Percentiles rank a stretch among this genome's conserved stretches.
Conservation (phyloP, 176 grass and related monocot species). For the Lolium multiflorum region DNA sequence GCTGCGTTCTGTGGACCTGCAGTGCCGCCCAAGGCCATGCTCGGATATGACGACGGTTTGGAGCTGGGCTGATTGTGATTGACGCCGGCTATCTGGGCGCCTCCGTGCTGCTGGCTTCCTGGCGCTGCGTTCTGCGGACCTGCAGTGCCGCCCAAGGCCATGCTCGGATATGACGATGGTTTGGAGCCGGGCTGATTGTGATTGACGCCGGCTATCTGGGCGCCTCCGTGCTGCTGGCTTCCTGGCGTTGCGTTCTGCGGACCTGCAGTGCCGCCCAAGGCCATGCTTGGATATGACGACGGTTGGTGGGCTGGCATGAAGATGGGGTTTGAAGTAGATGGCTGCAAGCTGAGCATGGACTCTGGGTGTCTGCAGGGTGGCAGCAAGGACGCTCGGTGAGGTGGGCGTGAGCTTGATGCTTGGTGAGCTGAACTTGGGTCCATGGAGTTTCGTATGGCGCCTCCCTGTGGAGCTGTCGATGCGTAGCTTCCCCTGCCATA, state of each 20-base stretch:
- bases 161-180: neutral
- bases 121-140: neutral
- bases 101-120: neutral
- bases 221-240: neutral
- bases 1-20: too few relatives aligned
- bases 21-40: too few relatives aligned
- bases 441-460: neutral
- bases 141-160: neutral
- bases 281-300: neutral
- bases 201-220: neutral
- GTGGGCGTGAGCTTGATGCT: neutral
- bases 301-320: neutral
- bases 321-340: neutral
- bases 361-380: neutral
- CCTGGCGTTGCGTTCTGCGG: conserved; percentile 10
- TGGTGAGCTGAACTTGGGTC: conserved; percentile 10
- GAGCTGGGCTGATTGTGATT: neutral
- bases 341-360: neutral
- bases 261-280: neutral
- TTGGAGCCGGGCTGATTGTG: neutral
- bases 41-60: too few relatives aligned
- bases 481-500: neutral
- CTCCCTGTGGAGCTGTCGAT: neutral
- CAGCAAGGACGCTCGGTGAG: neutral
- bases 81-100: conserved; percentile 4